Conservation (phyloP, 2,329 filamentous ascomycete species). For the Fusarium sp. region DNA sequence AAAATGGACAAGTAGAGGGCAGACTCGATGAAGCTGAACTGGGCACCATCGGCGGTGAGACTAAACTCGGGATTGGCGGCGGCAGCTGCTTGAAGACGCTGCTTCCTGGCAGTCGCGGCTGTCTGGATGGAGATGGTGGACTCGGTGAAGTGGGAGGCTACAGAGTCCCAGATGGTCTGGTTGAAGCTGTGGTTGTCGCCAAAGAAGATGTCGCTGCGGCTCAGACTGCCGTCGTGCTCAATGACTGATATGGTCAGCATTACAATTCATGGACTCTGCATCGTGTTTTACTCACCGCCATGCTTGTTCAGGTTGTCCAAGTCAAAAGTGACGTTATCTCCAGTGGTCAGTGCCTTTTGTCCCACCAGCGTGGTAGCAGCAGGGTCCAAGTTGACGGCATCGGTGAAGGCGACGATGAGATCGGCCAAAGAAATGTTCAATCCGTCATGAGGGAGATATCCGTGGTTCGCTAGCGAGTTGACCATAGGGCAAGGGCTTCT, state of each 20-base stretch:
- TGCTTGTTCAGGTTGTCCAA: constrained; percentile 38
- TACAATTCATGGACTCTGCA: too few species aligned
- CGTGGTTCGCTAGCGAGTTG: constrained; percentile 41
- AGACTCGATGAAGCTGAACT: constrained; percentile 39
- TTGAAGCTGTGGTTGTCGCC: constrained; percentile 43
- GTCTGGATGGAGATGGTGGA: constrained; percentile 38
- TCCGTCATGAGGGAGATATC: constrained; percentile 38
- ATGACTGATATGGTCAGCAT: constrained; percentile 23
- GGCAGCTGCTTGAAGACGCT: constrained; percentile 28
- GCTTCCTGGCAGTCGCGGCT: constrained; percentile 36
- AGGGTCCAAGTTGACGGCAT: constrained; percentile 40
- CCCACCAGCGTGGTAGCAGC: constrained; percentile 40
- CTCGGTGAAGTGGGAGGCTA: constrained; percentile 34
- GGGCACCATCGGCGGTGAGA: constrained; percentile 4
- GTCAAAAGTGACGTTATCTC: constrained; percentile 37
- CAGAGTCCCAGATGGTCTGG: constrained; percentile 35
- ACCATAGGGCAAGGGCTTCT: constrained; percentile 41
- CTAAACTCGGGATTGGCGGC: constrained; percentile 35
- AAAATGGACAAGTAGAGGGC: constrained; percentile 40
- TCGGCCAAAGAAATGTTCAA: constrained; percentile 31
- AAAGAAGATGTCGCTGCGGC: constrained; percentile 37
- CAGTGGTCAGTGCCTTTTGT: constrained; percentile 30
- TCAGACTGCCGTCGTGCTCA: constrained; percentile 42
- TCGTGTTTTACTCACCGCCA: constrained; percentile 27
- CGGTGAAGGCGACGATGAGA: constrained; percentile 37